These are phyloP conservation scores for Penicillium macrosclerotiorum DNA, from an alignment of 495 filamentous ascomycete species.

Conservation along the genomic window DNA sequence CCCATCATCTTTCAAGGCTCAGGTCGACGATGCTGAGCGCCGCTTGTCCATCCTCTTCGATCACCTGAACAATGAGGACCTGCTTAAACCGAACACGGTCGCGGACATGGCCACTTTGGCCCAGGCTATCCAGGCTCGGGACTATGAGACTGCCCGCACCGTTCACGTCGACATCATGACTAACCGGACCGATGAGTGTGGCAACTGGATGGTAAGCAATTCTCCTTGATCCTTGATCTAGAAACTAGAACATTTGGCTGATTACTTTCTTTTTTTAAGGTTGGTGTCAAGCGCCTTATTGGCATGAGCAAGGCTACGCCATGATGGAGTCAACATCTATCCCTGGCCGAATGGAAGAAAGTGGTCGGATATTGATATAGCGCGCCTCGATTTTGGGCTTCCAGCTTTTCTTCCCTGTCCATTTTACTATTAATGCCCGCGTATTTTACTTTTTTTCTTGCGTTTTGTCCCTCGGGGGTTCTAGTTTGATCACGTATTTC, in stretches of 20 bases:
- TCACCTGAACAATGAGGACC: constrained; percentile 91
- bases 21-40: constrained; percentile 91
- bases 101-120: constrained; percentile 65
- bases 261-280: too few relatives aligned
- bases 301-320: constrained; percentile 84
- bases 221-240: not conserved
- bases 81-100: constrained; percentile 80
- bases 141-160: constrained; percentile 72
- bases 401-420: constrained; percentile 18
- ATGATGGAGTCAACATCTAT: constrained; percentile 13
- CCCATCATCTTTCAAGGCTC: constrained; percentile 73
- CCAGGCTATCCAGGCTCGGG: constrained; percentile 61
- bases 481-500: constrained; percentile 18
- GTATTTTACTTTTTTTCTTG: constrained; percentile 21
- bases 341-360: constrained; percentile 4
- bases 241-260: too few relatives aligned
- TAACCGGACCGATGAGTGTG: constrained; percentile 80
- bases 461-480: constrained; percentile 6
- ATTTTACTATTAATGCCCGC: constrained; percentile 29
- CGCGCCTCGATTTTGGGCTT: constrained; percentile 8
- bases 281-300: constrained; percentile 88
- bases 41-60: constrained; percentile 89
- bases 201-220: constrained; percentile 88
- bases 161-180: constrained; percentile 81
- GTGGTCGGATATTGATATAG: constrained; percentile 14